Evolutionary conservation across 2,329 filamentous ascomycete species (phyloP).

Genomic region (Colletotrichum brevisporum): DNA sequence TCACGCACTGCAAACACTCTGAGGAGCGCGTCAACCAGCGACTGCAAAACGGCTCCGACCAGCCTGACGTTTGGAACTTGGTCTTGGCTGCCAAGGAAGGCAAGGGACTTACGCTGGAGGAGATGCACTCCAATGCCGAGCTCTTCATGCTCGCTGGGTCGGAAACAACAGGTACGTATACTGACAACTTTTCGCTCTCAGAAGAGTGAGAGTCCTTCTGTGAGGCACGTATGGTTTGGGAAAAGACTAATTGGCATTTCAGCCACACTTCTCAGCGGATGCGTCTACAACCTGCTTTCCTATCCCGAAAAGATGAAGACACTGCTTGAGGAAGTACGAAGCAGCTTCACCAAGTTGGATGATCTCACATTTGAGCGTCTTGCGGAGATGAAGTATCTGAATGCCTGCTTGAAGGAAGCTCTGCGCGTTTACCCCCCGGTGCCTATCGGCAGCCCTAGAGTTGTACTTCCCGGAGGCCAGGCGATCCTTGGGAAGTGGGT

Average conservation of each 20-base stretch:
- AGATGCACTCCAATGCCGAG: slow-evolving; percentile 39
- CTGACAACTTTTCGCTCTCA: slow-evolving; percentile 40
- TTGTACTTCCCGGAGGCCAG: slow-evolving; percentile 50
- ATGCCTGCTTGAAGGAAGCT: slow-evolving; percentile 57
- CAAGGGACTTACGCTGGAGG: slow-evolving; percentile 29
- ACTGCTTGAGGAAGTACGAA: slow-evolving; percentile 55
- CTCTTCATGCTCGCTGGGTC: slow-evolving; percentile 49
- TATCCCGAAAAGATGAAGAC: slow-evolving; percentile 49
- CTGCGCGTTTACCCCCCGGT: slow-evolving; percentile 56
- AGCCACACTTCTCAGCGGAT: slow-evolving; percentile 48
- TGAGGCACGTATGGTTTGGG: neutral
- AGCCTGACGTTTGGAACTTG: slow-evolving; percentile 47
- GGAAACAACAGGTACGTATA: slow-evolving; percentile 49
- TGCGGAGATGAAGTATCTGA: slow-evolving; percentile 52
- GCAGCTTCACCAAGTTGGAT: slow-evolving; percentile 48
- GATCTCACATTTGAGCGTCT: slow-evolving; percentile 53
- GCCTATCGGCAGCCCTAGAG: slow-evolving; percentile 45
- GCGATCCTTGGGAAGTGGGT: slow-evolving; percentile 49
- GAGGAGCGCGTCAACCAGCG: slow-evolving; percentile 48
- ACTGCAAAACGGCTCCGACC: slow-evolving; percentile 44
- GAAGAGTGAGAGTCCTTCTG: slow-evolving; percentile 34
- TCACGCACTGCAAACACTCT: slow-evolving; percentile 42
- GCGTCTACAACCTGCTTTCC: slow-evolving; percentile 46
- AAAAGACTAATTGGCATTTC: slow-evolving; percentile 47
- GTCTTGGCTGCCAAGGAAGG: slow-evolving; percentile 42